Percentiles rank a stretch among this genome's conserved stretches.
These are phyloP conservation scores for Pseudozyma hubeiensis DNA, from an alignment of 1,284 basidiomycete species.

Conservation along the genomic window DNA sequence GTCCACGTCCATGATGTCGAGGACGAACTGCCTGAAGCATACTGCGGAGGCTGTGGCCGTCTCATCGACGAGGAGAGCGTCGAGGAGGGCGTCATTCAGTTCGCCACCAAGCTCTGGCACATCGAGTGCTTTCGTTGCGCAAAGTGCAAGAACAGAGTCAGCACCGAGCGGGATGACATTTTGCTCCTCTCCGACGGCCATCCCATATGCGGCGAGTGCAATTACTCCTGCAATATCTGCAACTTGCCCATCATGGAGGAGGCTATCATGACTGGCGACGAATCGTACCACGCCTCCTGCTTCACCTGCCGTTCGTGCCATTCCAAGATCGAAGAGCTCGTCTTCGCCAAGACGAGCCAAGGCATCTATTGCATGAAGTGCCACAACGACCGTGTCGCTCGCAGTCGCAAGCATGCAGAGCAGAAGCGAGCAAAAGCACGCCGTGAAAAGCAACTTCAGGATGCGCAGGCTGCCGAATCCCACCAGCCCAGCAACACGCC, in stretches of 20 bases:
- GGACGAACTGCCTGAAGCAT: constrained; percentile 54
- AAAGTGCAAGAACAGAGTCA: constrained; percentile 72
- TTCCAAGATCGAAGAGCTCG: constrained; percentile 93
- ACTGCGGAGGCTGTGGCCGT: constrained; percentile 60
- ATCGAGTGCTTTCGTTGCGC: constrained; percentile 58
- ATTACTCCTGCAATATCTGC: constrained; percentile 76
- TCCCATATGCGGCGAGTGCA: constrained; percentile 95
- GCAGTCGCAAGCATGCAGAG: constrained; percentile 88
- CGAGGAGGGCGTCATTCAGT: constrained; percentile 61
- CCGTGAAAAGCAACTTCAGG: constrained; percentile 42
- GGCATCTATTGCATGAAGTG: constrained; percentile 99
- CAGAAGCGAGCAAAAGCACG: constrained; percentile 69
- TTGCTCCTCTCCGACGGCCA: constrained; percentile 94
- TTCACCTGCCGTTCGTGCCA: constrained; percentile 97
- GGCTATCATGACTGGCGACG: constrained; percentile 75
- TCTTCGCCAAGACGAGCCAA: constrained; percentile 97
- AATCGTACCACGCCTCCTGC: constrained; percentile 97
- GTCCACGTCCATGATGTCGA: constrained; percentile 21
- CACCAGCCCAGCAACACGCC: constrained; percentile 6
- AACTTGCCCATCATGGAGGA: constrained; percentile 52
- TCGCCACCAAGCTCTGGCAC: constrained; percentile 64
- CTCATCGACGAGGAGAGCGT: constrained; percentile 60
- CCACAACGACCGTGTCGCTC: constrained; percentile 94
- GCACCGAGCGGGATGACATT: constrained; percentile 87
- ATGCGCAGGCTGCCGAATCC: constrained; percentile 24